Conservation (phyloP, 2,329 filamentous ascomycete species). For the Fusarium mundagurra region DNA sequence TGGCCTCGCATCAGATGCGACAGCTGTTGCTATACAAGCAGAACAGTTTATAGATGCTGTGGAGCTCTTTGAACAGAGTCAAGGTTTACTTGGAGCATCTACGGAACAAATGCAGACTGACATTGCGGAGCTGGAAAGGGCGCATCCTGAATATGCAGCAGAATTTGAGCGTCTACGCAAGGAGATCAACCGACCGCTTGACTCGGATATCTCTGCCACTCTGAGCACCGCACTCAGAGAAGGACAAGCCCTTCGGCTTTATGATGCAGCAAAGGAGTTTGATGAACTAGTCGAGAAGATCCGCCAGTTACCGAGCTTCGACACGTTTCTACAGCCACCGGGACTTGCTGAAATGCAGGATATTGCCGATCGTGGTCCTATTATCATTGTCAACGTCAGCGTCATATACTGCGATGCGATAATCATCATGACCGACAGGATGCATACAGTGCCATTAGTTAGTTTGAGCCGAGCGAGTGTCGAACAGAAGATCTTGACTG, state of each 20-base stretch:
- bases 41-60: background rate
- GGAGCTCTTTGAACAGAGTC: background rate
- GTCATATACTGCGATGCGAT: background rate
- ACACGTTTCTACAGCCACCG: background rate
- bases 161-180: background rate
- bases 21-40: background rate
- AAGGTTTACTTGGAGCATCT: background rate
- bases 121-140: background rate
- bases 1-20: background rate
- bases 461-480: background rate
- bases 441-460: background rate
- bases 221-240: background rate
- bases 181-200: background rate
- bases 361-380: background rate
- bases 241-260: background rate
- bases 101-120: background rate
- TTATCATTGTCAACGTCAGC: background rate
- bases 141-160: background rate
- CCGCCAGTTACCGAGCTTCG: background rate
- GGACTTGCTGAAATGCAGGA: background rate
- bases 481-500: background rate
- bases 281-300: background rate
- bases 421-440: background rate
- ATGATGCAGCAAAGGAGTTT: background rate
- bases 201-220: background rate